Base-by-base conservation (phyloP, 495 filamentous ascomycete species). In the Penicillium samsonianum region DNA sequence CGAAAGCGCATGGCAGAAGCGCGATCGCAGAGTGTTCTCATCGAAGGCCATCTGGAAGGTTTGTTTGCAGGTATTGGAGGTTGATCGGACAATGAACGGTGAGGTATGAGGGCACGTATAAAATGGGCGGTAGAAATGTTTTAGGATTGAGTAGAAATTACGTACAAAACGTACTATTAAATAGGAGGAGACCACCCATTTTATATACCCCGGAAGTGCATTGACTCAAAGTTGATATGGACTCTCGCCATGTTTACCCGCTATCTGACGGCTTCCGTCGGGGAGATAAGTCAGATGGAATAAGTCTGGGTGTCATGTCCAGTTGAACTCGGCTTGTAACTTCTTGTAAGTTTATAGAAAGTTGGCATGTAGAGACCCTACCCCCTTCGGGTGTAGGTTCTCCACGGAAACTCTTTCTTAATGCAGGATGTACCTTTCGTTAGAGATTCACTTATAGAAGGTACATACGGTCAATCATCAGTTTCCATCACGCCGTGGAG, bases 201-300 rank as follows among this genome's bases (percentile, higher is more conserved):
- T 35, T 35, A 35, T 35, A 35, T 35, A 31, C 31, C 31, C 16
- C 5, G 11, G 30, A 31, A 0, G 31, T 35, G 31, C 31, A 35
- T 35, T 35, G 31, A 35, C 31, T 35, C 12, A 12, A 5, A 35
- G 31, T 12, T 35, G 31, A 35, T 35, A 14, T 16, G 12, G 5
- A 35, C 11, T 33, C 11, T 33, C 9, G 4, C 31, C 31, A 14
- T 25, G 48, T 45, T 59, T 63, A 63, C 61, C 62, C 57, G 65
- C 50, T 55, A 62, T 63, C 65, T 58, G 54, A 53, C 44, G 11
- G 19, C 42, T 53, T 56, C 51, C 56, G 56, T 56, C 48, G 52
- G 58, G 46, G 53, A 44, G 51, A 53, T 44, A 44, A 41, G 26
- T 28, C 26, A 1, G 6, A 25, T 25, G 23, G 23, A 25, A 25